phyloP scores from a whole-genome alignment of 805 yeast species.

The Starmerella floris region DNA sequence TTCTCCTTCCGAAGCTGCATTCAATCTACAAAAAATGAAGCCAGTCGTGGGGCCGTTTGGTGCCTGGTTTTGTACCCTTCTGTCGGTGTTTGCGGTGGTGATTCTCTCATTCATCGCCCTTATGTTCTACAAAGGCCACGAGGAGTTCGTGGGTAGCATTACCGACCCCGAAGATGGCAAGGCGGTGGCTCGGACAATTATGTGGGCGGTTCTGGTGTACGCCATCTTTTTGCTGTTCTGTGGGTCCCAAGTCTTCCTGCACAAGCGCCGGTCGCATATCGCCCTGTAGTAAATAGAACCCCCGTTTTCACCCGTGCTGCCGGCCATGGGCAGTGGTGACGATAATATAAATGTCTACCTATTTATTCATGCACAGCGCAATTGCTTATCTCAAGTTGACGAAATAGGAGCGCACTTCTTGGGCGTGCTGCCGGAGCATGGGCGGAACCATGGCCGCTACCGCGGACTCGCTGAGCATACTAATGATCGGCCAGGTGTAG shows the following conservation, averaged over 20 bases:
- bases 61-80: conserved; percentile 90
- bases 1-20: too few relatives aligned
- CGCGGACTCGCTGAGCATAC: conserved; percentile 14
- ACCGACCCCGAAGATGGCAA: conserved; percentile 86
- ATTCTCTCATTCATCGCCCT: conserved; percentile 75
- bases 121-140: conserved; percentile 68
- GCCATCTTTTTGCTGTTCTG: conserved; percentile 71
- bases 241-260: conserved; percentile 67
- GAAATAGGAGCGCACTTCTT: conserved; percentile 6
- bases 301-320: too few relatives aligned
- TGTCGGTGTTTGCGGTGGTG: conserved; percentile 84
- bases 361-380: not conserved
- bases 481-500: conserved; percentile 18
- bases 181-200: conserved; percentile 83
- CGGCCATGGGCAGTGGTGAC: too few relatives aligned
- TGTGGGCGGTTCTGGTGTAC: conserved; percentile 79
- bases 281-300: conserved; percentile 23
- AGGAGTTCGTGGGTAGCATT: conserved; percentile 83
- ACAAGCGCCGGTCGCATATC: conserved; percentile 51
- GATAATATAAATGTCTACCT: too few relatives aligned
- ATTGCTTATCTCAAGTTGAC: not conserved
- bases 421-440: conserved; percentile 13
- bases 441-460: conserved; percentile 18
- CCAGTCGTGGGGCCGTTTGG: conserved; percentile 28
- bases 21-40: too few relatives aligned